Base-by-base conservation (phyloP, 2,329 filamentous ascomycete species). In the Aureobasidium sp. region DNA sequence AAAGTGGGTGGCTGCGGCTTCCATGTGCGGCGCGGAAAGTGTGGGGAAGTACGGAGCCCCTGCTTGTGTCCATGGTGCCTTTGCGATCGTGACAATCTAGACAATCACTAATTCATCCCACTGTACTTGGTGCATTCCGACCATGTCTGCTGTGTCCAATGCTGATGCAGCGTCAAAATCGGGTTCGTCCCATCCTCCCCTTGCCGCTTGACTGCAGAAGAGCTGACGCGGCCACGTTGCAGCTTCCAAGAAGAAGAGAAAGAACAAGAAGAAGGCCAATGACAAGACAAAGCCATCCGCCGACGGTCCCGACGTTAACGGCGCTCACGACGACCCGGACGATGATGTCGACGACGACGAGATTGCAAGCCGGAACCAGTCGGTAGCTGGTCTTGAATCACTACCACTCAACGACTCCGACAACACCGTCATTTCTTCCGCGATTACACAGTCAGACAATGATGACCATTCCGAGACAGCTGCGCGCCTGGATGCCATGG, bases 401-500 rank as follows among this genome's bases (percentile, higher is more conserved):
- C 63, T 63, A 15, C 66, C 69, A 2, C 47, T 67, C 19, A 61
- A 65, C 5, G 64, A 62, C 27, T 64, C 63, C 37, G 6, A 58
- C 5, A 11, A 19, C 15, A 50, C 35, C 31, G 35, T 14, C 22
- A 9, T 17, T 1, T 0, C 29, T 5, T 3, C 29, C 15, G 6
- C 48, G 48, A 54, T 24, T 4, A 49, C 40, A 9, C 22, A 33
- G 5, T 2, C 19, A 5, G 63, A 60, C 5, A 60, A 67, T 3
- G 62, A 67, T 14, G 29, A 61, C 17, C 47, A 37, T 42, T 29
- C 63, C 17, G 64, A 64, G 39, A 54, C 63, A 31, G 31, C 50
- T n/a, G 77, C 79, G 40, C 78, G 83, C 56, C 78, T 92, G 57
- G 89, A 93, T 70, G 87, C 87, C 58, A 87, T 96, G 77, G 85